These are phyloP conservation scores for Yamadazyma triangularis DNA, from an alignment of 1,139 yeast species.

Conservation along the genomic window DNA sequence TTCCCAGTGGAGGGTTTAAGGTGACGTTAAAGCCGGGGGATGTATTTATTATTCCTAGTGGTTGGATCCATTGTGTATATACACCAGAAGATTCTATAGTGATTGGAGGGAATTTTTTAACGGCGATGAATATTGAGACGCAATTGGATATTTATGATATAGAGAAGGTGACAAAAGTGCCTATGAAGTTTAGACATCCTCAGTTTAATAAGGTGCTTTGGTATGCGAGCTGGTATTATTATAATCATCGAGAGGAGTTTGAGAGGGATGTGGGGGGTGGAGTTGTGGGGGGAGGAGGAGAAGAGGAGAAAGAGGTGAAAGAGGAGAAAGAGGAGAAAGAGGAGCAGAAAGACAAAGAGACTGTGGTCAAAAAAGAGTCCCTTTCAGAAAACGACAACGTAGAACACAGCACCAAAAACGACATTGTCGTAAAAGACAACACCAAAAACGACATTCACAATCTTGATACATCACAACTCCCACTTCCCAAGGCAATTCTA, in stretches of 20 bases:
- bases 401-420: too few relatives aligned
- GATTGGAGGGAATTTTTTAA: conserved; percentile 83
- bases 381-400: too few relatives aligned
- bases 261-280: conserved; percentile 14
- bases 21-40: conserved; percentile 69
- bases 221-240: conserved; percentile 50
- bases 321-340: conserved; percentile 8
- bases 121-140: conserved; percentile 54
- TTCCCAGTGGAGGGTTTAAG: conserved; percentile 50
- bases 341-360: conserved; percentile 7
- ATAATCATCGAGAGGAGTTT: conserved; percentile 22
- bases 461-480: too few relatives aligned
- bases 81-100: conserved; percentile 80
- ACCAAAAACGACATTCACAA: too few relatives aligned
- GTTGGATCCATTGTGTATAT: conserved; percentile 90
- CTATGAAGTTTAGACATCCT: conserved; percentile 74
- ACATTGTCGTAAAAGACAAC: too few relatives aligned
- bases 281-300: conserved; percentile 2
- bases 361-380: too few relatives aligned
- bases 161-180: conserved; percentile 68
- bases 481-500: conserved; percentile 1
- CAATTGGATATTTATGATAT: conserved; percentile 60
- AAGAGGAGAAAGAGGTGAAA: too few relatives aligned
- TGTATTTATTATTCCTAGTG: conserved; percentile 78
- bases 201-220: conserved; percentile 67